Conservation (phyloP, 1,139 yeast genomes). For the Debaryomyces robertsiae region DNA sequence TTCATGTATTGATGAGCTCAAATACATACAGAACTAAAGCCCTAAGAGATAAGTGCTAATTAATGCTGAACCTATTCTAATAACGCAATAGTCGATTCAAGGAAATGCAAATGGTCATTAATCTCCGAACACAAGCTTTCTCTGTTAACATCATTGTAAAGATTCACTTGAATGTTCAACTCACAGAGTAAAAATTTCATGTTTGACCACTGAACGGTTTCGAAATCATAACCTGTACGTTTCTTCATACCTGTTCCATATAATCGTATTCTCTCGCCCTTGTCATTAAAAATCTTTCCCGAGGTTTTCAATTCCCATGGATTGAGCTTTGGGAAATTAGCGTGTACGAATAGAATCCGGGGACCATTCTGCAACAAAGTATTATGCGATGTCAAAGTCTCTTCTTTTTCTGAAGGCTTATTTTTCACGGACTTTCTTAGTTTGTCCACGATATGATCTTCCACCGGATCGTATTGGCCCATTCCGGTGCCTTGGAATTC, state of each 20-base stretch:
- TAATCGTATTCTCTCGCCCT: constrained; percentile 50
- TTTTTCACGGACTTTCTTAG: constrained; percentile 10
- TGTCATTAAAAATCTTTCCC: constrained; percentile 43
- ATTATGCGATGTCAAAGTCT: constrained; percentile 16
- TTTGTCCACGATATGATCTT: constrained; percentile 43
- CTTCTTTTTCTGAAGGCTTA: constrained; percentile 15
- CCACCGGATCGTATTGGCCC: constrained; percentile 72
- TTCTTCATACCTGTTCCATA: constrained; percentile 57
- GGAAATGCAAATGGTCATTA: constrained; percentile 42
- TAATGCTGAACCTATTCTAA: constrained; percentile 12
- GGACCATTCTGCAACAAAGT: constrained; percentile 35
- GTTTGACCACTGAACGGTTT: constrained; percentile 60
- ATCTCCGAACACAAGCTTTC: constrained; percentile 53
- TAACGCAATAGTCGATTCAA: constrained; percentile 33
- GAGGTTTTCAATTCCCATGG: constrained; percentile 52
- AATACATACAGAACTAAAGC: not conserved
- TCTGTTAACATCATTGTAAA: constrained; percentile 48
- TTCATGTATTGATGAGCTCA: not conserved
- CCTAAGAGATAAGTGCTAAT: not conserved
- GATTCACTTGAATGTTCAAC: constrained; percentile 44
- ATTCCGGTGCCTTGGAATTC: constrained; percentile 65
- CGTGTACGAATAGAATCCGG: constrained; percentile 59
- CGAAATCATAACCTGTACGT: constrained; percentile 60
- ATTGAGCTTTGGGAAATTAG: constrained; percentile 65
- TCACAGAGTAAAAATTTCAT: constrained; percentile 63